These are phyloP conservation scores for Groenewaldozyma auringiensis DNA, from an alignment of 1,139 yeast genomes.

Conservation along the genomic window DNA sequence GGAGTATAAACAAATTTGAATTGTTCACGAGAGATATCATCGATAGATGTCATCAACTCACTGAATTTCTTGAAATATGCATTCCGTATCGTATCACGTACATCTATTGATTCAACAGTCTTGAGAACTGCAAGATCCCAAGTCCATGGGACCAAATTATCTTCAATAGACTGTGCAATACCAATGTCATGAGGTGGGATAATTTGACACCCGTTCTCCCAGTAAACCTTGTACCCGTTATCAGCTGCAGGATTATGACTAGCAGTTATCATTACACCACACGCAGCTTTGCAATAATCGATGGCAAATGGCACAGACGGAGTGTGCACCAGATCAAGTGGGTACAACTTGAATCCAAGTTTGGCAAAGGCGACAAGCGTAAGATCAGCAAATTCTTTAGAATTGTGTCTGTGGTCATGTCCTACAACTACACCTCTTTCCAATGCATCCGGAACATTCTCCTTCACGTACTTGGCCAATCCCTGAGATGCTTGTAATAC, in stretches of 20 bases:
- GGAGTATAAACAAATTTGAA: constrained; percentile 75
- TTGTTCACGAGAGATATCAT: neutral
- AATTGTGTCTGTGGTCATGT: constrained; percentile 83
- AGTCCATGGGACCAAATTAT: constrained; percentile 56
- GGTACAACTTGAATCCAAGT: constrained; percentile 61
- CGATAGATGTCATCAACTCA: no score
- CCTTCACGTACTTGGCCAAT: constrained; percentile 51
- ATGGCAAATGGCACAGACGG: constrained; percentile 90
- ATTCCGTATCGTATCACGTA: constrained; percentile 13
- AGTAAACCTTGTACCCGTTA: constrained; percentile 93
- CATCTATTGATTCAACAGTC: constrained; percentile 9
- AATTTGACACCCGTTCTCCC: constrained; percentile 90
- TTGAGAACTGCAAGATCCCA: constrained; percentile 17
- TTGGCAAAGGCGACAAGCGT: constrained; percentile 67
- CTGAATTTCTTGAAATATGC: constrained; percentile 19
- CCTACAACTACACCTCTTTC: constrained; percentile 65
- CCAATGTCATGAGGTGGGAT: constrained; percentile 81
- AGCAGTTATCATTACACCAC: constrained; percentile 95
- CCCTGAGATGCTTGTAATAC: constrained; percentile 93
- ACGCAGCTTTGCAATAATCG: constrained; percentile 52
- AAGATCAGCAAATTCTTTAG: constrained; percentile 69
- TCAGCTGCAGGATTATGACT: constrained; percentile 92
- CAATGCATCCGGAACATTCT: constrained; percentile 28
- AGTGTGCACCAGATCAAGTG: constrained; percentile 58
- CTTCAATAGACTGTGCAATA: constrained; percentile 57